Base-by-base conservation (phyloP, 2,329 filamentous ascomycete genomes). In the Capronia americana region DNA sequence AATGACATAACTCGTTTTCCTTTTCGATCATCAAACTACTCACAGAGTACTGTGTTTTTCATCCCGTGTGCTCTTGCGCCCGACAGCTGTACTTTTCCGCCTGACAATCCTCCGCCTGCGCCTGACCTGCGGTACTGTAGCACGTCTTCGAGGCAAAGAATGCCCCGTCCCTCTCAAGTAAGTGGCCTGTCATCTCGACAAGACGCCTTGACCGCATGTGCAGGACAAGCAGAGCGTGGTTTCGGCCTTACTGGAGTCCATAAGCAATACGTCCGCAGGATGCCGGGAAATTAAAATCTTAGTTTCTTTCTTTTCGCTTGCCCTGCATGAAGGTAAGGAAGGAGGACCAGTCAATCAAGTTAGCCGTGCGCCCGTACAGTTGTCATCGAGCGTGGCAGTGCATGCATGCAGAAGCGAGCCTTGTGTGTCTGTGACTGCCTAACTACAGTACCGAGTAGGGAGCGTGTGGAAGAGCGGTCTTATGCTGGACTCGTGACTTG, bases 341-440 rank as follows among this genome's bases (percentile, higher is more conserved):
- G n/a, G n/a, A 17, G 14, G 14, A 17, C 34, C 34, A 38, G 12
- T 38, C 34, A 14, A 30, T 30, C 30, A 8, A 1, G 30, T 8
- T 1, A 30, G 30, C 4, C 32, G 10, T 34, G 3, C 32, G 11
- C 32, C 32, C 32, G 32, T 4, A 11, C 10, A 34, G 32, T 34
- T n/a, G n/a, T n/a, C 10, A 11, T 34, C 11, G 10, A 26, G 23
- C 38, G n/a, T 58, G n/a, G 38, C 34, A 8, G 32, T 46, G 56
- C 56, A 28, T 46, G 56, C 56, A 28, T 23, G 41, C 34, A 26
- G 32, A 48, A 41, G 24, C 30, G 32, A 34, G 32, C 32, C 32
- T 34, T 34, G 32, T 12, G 32, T n/a, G 14, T 20, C 38, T n/a
- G 2, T 44, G 2, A 44, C 17, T 44, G 17, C 7, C 17, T 8